Conservation (phyloP, 2,329 filamentous ascomycete genomes). For the Cladosporium cucumerinum region DNA sequence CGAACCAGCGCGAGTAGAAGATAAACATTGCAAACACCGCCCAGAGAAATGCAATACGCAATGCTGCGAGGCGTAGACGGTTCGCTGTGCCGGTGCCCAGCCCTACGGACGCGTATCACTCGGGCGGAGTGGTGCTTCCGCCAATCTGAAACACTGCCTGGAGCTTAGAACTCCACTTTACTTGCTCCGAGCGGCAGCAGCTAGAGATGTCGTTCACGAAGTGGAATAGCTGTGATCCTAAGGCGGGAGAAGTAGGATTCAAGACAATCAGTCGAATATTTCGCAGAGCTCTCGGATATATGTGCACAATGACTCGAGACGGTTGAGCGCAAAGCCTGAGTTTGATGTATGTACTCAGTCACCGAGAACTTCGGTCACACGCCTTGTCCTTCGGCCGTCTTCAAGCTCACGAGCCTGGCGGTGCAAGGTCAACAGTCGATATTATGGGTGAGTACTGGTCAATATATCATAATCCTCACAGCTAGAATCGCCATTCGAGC, state of each 20-base stretch:
- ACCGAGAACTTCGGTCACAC: neutral
- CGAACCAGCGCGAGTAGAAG: neutral
- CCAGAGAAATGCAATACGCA: conserved; percentile 6
- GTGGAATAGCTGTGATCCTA: neutral
- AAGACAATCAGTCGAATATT: neutral
- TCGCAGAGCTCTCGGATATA: neutral
- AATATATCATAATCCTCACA: neutral
- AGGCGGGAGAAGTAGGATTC: neutral
- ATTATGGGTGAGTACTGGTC: neutral
- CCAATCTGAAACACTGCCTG: conserved; percentile 1
- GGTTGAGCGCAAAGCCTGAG: neutral
- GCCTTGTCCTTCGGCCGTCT: neutral
- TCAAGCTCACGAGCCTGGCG: neutral
- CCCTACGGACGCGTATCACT: conserved; percentile 8
- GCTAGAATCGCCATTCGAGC: neutral
- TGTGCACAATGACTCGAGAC: neutral
- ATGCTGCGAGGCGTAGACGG: neutral
- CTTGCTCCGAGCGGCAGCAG: neutral
- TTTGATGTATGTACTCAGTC: neutral
- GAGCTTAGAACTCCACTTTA: neutral
- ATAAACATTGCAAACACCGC: neutral
- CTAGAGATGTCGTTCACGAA: neutral
- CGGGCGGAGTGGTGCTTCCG: neutral
- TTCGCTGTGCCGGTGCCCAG: conserved; percentile 3
- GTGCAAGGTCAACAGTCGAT: neutral